Base-by-base conservation (phyloP, 2,329 filamentous ascomycete genomes). In the Talaromyces atroroseus region DNA sequence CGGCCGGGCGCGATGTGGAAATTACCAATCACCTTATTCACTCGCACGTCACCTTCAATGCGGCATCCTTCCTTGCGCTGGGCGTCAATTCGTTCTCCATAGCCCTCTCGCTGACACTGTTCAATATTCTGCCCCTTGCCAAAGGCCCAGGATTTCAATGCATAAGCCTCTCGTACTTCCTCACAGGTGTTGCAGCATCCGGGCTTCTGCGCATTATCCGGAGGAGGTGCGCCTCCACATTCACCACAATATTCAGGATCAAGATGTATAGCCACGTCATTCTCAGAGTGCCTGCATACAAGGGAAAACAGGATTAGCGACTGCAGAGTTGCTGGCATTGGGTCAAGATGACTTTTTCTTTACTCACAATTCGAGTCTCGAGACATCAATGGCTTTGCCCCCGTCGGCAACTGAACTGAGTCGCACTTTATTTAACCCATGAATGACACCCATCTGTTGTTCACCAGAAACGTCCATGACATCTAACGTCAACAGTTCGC, bases 391-490 rank as follows among this genome's bases (percentile, higher is more conserved):
- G 61, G 86, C 86, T 57, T 78, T 79, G 60, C 92, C 89, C 42
- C 92, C 92, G 65, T 96, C 86, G 45, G 77, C 78, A 64, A 80
- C 79, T 23, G 91, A 79, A 60, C 82, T 79, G 60, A 99, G 81
- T 60, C 94, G 86, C 60, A 96, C 88, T 77, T 96, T 97, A 75
- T 85, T 89, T 60, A 99, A 84, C 47, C 94, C 94, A 69, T 96
- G 91, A 72, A 90, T 86, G 58, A 99, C 89, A 52, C 92, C 94
- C 65, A 92, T 89, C 73, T 99, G 94, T 69, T 96, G 88, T 74
- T 99, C 94, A 61, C 94, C 94, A 21, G 91, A 96, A 24, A 97
- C 92, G 75, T 99, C 94, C 94, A 99, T 99, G 56, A 99, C 92
- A 72, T 99, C 94, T 65, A 99, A 86, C 12, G 94, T 96, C 63